These are phyloP conservation scores for Beauveria pseudobassiana DNA, from an alignment of 2,329 filamentous ascomycete genomes.

Conservation along the genomic window DNA sequence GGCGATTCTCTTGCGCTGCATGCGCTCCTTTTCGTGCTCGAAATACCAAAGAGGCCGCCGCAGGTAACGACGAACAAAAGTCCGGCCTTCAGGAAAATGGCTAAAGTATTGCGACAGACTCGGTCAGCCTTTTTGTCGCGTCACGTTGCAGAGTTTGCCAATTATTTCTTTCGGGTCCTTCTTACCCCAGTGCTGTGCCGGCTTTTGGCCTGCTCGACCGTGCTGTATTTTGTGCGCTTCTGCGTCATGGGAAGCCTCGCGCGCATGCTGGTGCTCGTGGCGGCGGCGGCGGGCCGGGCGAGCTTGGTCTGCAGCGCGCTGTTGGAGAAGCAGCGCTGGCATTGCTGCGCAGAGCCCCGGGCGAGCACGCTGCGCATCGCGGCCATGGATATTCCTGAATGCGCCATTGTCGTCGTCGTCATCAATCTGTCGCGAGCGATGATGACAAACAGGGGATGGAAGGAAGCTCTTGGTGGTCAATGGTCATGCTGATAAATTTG, in stretches of 20 bases:
- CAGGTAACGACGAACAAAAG: conserved; percentile 77
- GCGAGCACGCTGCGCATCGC: conserved; percentile 27
- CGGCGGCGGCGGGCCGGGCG: conserved; percentile 26
- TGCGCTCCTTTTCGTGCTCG: conserved; percentile 82
- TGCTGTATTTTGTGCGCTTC: conserved; percentile 39
- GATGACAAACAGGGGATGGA: background rate
- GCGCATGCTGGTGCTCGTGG: conserved; percentile 20
- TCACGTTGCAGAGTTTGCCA: background rate
- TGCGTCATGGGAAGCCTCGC: conserved; percentile 28
- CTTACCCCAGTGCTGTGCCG: conserved; percentile 49
- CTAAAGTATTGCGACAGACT: conserved; percentile 29
- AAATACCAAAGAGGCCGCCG: conserved; percentile 77
- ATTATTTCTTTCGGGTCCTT: background rate
- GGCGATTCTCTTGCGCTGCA: conserved; percentile 81
- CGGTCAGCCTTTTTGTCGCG: conserved; percentile 11
- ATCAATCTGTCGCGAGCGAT: background rate
- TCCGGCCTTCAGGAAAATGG: conserved; percentile 92
- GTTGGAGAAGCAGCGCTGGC: conserved; percentile 35
- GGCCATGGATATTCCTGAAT: conserved; percentile 27
- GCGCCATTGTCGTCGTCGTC: conserved; percentile 28
- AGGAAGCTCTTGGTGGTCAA: background rate
- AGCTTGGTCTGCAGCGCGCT: conserved; percentile 27
- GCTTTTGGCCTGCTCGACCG: conserved; percentile 52
- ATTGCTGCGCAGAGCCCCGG: conserved; percentile 28
- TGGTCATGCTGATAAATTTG: conserved; percentile 5